Evolutionary conservation across 2,329 filamentous ascomycete species (phyloP), one percentile per base, ranked within the genome.

Genomic region (Exophiala spinifera): DNA sequence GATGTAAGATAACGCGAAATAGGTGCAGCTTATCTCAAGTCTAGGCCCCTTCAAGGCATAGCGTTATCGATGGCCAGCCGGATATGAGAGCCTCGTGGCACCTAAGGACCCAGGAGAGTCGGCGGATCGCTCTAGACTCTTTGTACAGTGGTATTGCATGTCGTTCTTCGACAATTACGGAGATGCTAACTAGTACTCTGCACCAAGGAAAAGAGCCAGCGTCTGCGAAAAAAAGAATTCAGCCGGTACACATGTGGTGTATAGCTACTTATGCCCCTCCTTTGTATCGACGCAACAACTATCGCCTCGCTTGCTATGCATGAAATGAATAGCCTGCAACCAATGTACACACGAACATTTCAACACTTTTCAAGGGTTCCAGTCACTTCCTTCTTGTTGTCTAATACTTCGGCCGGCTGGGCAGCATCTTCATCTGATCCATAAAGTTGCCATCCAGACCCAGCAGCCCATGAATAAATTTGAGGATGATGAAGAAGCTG

Each of bases 401-500:
- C 49, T 46, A 63, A 37, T 62, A 65, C 50, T 64, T 64, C 25
- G 60, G 47, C 46, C 57, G 53, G 14, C 53, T 55, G 23, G 63
- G 63, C 14, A 65, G 25, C 37, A 49, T 57, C 49, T 63, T 62
- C 62, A 65, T 58, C 51, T 63, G 62, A 17, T 65, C 62, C 57
- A 61, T 59, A 31, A 62, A 56, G 49, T 63, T 55, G 25, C 61
- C 61, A 39, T 61, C 45, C 25, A 65, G 33, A 14, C 61, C 63
- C 40, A 65, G 50, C 20, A 64, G 25, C 3, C 63, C 62, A 52
- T 73, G 70, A 49, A 73, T 58, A 68, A 69, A 74, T 51, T 66
- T 67, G 53, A 72, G 69, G 13, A 71, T 67, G 20, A 70, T 67
- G 6, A 66, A 65, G 49, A 74, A 65, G 43, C 68, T 72, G 40